These are phyloP conservation scores for Macrocystidia cucumis DNA, from an alignment of 1,284 basidiomycete species.

Conservation along the genomic window DNA sequence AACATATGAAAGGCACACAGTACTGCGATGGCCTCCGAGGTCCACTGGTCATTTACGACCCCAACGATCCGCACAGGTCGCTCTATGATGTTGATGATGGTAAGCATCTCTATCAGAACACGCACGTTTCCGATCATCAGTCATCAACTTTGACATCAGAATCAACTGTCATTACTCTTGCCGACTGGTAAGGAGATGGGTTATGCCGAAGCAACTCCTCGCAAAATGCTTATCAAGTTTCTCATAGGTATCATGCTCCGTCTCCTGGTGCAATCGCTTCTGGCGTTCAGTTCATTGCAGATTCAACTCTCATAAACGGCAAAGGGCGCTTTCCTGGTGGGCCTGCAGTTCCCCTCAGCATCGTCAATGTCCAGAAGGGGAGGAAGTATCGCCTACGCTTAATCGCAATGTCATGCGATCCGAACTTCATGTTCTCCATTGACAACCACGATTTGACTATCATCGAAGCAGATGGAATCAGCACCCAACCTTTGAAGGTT, in stretches of 20 bases:
- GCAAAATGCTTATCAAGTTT: too few relatives aligned
- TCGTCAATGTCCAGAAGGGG: constrained; percentile 22
- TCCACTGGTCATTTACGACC: constrained; percentile 20
- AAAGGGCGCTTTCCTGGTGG: constrained; percentile 26
- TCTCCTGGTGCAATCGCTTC: constrained; percentile 9
- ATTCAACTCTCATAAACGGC: constrained; percentile 31
- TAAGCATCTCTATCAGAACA: constrained; percentile 13
- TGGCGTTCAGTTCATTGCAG: constrained; percentile 11
- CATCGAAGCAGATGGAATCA: constrained; percentile 45
- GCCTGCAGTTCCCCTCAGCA: constrained; percentile 20
- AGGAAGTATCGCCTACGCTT: constrained; percentile 45
- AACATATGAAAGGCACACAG: too few relatives aligned
- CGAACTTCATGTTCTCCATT: constrained; percentile 28
- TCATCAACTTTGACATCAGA: constrained; percentile 12
- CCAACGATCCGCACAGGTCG: constrained; percentile 13
- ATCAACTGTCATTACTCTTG: constrained; percentile 27
- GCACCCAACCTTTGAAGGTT: constrained; percentile 18
- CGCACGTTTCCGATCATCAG: constrained; percentile 7
- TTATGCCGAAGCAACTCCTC: too few relatives aligned
- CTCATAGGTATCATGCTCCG: constrained; percentile 3
- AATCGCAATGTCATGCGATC: constrained; percentile 34
- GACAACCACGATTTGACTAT: constrained; percentile 24
- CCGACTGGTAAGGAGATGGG: constrained; percentile 31
- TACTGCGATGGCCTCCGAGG: constrained; percentile 24
- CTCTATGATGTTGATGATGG: constrained; percentile 26